These are phyloP conservation scores for Neurospora sp. DNA, from an alignment of 495 filamentous ascomycete species.

Conservation along the genomic window DNA sequence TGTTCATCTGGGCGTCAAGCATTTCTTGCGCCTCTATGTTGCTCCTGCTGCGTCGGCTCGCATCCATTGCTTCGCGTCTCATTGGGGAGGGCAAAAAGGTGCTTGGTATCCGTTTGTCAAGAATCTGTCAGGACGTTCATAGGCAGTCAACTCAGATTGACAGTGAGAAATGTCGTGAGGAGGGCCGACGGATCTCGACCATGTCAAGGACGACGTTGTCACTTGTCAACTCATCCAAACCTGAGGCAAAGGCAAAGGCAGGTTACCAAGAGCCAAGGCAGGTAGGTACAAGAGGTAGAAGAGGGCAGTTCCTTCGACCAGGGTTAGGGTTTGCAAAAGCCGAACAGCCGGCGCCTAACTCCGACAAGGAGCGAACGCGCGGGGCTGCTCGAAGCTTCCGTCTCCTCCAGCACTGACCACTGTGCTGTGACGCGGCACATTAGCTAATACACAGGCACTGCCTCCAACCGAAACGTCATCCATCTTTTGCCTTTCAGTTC, in stretches of 20 bases:
- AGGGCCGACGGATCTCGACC: not conserved
- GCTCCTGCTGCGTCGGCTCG: not conserved
- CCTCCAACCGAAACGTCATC: slow-evolving; percentile 8
- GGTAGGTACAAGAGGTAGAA: not conserved
- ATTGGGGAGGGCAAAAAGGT: not conserved
- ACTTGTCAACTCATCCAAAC: not conserved
- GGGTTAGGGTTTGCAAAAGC: slow-evolving; percentile 11
- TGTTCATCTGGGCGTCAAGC: not conserved
- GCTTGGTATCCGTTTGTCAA: not conserved
- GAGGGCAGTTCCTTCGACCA: not conserved
- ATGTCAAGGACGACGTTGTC: not conserved
- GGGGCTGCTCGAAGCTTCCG: slow-evolving; percentile 18
- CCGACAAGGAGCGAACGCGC: not conserved
- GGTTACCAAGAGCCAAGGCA: not conserved
- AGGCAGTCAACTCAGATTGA: not conserved
- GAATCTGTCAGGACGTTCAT: not conserved
- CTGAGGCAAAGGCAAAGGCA: not conserved
- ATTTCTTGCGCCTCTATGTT: not conserved
- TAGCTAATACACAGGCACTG: slow-evolving; percentile 6
- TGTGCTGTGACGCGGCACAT: not conserved
- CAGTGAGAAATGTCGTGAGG: not conserved
- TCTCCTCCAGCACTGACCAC: slow-evolving; percentile 5
- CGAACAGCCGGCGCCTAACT: not conserved
- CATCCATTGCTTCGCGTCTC: not conserved
- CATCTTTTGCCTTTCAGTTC: slow-evolving; percentile 1